phyloP scores from a whole-genome alignment of 352 stramenopile genomes.

The Phytophthora hybrid region DNA sequence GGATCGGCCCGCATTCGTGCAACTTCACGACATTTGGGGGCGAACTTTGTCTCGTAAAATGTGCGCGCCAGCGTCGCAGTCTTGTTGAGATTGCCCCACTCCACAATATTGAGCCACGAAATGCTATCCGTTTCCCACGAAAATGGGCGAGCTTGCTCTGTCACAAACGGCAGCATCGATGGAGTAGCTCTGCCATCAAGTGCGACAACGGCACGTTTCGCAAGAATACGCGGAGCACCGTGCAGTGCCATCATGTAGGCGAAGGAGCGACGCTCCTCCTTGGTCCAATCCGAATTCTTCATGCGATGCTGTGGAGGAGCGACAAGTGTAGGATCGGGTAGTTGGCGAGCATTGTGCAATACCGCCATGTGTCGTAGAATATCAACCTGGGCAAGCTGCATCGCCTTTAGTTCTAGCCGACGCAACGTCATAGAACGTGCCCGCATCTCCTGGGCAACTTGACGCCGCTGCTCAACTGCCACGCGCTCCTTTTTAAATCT shows the following conservation, averaged over 20 bases:
- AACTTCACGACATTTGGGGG: conserved; percentile 80
- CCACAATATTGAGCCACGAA: conserved; percentile 86
- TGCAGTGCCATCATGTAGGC: conserved; percentile 81
- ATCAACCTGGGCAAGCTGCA: conserved; percentile 86
- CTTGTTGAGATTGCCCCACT: conserved; percentile 88
- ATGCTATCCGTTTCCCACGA: conserved; percentile 82
- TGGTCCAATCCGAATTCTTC: conserved; percentile 87
- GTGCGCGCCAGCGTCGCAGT: conserved; percentile 60
- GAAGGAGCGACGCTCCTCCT: conserved; percentile 85
- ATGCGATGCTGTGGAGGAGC: conserved; percentile 65
- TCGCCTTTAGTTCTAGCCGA: conserved; percentile 85
- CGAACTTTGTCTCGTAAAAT: conserved; percentile 82
- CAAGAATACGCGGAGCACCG: conserved; percentile 77
- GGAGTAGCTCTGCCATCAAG: conserved; percentile 37
- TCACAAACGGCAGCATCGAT: conserved; percentile 41
- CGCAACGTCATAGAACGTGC: conserved; percentile 68
- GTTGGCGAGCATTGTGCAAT: conserved; percentile 71
- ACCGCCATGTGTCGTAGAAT: conserved; percentile 75
- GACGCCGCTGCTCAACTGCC: conserved; percentile 73
- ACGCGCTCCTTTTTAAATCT: conserved; percentile 81
- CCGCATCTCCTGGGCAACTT: conserved; percentile 74
- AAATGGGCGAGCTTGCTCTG: conserved; percentile 57
- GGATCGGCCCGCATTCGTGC: conserved; percentile 84
- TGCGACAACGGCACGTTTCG: conserved; percentile 61
- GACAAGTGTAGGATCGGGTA: conserved; percentile 51